Base-by-base conservation (phyloP, 805 yeast genomes). In the Teunomyces aglyptinius region DNA sequence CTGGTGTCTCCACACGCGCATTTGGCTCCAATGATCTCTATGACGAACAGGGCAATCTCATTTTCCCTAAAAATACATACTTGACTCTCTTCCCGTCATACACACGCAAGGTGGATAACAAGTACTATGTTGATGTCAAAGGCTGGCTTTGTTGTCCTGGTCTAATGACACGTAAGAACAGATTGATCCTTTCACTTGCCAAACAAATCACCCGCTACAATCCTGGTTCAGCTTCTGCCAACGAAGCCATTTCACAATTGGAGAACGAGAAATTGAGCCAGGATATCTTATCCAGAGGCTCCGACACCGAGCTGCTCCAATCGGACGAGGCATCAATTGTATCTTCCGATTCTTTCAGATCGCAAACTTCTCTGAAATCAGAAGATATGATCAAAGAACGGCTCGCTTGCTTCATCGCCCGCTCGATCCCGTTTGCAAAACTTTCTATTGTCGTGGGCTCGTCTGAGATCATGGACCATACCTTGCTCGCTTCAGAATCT, bases 91-190 rank as follows among this genome's bases (percentile, higher is more conserved):
- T 62, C 38, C 76, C 76, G 2, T 60, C 71, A 1, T 71, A 70
- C 51, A 64, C 76, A 2, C 54, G 70, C 8, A 44, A 50, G n/a
- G 49, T 44, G 6, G 48, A 55, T 28, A 61, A 55, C 6, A 48
- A 57, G 6, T 72, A 70, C 43, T 80, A 71, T 51, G 77, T 77
- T 33, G 81, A 81, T 29, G 80, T 91, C 2, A 75, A 87, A 38
- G 96, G 97, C 5, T 80, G 86, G 77, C 67, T 86, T 22, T 74
- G 80, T 8, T 73, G 86, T 35, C 89, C 90, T 0, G 95, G 95
- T 1, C 70, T 77, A 6, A 77, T 82, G 73, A 77, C 79, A 26
- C 71, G 95, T 35, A 89, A 85, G 57, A 89, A 89, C 63, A 70
- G 83, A 48, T 61, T 91, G 38, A 70, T 91, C 27, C 61, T 86